Percentiles rank a stretch among this genome's conserved stretches.
Evolutionary conservation across 257 asterid genomes (phyloP).

Genomic region (Fraxinus pennsylvanica): DNA sequence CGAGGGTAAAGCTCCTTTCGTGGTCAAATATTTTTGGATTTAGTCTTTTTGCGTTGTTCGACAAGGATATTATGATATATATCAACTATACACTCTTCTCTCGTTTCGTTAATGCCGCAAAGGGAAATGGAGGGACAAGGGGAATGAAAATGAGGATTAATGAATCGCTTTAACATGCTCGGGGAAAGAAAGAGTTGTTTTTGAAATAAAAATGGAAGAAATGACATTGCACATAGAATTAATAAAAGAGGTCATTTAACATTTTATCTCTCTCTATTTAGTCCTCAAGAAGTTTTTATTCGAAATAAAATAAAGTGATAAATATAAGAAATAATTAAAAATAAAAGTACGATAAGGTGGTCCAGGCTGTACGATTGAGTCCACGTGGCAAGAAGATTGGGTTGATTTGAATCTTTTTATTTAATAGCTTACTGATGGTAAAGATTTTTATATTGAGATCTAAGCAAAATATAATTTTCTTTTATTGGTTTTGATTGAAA

Average conservation of each 20-base stretch:
- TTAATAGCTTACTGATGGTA: background rate
- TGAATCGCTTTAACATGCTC: too few relatives aligned
- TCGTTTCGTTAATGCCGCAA: too few relatives aligned
- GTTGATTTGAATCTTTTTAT: background rate
- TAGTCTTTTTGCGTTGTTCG: background rate
- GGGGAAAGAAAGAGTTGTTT: too few relatives aligned
- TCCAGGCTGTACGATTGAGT: slow-evolving; percentile 39
- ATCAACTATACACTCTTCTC: background rate
- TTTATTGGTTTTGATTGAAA: slow-evolving; percentile 13
- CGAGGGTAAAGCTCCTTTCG: background rate
- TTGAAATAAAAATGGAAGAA: background rate
- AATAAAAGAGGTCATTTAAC: too few relatives aligned
- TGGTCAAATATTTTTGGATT: background rate
- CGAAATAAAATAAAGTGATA: background rate
- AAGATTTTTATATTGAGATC: slow-evolving; percentile 5
- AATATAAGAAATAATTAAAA: slow-evolving; percentile 23
- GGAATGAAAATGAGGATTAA: too few relatives aligned
- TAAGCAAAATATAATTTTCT: slow-evolving; percentile 24
- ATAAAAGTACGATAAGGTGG: slow-evolving; percentile 34
- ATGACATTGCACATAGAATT: background rate
- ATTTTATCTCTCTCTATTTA: too few relatives aligned
- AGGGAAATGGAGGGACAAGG: too few relatives aligned
- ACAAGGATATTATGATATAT: too few relatives aligned
- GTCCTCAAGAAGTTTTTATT: background rate
- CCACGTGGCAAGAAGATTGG: slow-evolving; percentile 35